These are phyloP conservation scores for Coemansia sp. DNA, from an alignment of 192 early-diverging fungal genomes.

Conservation along the genomic window DNA sequence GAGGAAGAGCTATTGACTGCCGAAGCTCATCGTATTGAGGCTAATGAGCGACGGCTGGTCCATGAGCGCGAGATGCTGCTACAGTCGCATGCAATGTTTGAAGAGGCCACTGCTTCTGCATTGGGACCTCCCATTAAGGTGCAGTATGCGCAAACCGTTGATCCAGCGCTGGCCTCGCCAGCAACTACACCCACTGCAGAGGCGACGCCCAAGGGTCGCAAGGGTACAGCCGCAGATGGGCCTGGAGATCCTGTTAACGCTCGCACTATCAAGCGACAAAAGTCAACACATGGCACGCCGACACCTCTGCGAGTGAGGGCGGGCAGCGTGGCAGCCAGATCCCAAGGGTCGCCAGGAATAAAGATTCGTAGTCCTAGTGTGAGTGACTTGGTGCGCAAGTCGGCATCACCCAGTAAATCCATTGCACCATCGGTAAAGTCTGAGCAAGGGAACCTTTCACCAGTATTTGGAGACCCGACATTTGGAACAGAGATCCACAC, in stretches of 20 bases:
- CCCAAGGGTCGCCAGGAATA: slow-evolving; percentile 12
- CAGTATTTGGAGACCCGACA: slow-evolving; percentile 34
- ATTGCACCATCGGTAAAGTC: slow-evolving; percentile 10
- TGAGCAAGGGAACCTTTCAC: slow-evolving; percentile 16
- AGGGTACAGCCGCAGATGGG: slow-evolving; percentile 30
- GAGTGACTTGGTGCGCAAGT: slow-evolving; percentile 18
- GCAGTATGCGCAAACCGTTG: slow-evolving; percentile 41
- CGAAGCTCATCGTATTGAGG: slow-evolving; percentile 78
- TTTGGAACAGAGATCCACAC: slow-evolving; percentile 48
- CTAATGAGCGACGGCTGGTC: slow-evolving; percentile 71
- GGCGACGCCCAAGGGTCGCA: slow-evolving; percentile 32
- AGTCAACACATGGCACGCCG: slow-evolving; percentile 24
- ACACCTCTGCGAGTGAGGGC: slow-evolving; percentile 11
- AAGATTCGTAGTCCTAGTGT: neutral
- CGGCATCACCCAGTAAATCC: slow-evolving; percentile 30
- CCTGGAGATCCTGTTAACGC: slow-evolving; percentile 5
- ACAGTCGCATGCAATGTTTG: slow-evolving; percentile 56
- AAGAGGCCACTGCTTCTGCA: slow-evolving; percentile 23
- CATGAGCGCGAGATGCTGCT: slow-evolving; percentile 80
- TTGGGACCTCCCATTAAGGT: slow-evolving; percentile 37
- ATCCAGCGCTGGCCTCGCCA: slow-evolving; percentile 15
- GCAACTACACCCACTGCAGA: slow-evolving; percentile 6
- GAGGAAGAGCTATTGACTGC: slow-evolving; percentile 83
- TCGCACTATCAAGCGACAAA: slow-evolving; percentile 41
- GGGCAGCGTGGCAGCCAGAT: slow-evolving; percentile 13